Evolutionary conservation across 2,329 filamentous ascomycete genomes (phyloP).

Genomic region (Amauroascus niger): DNA sequence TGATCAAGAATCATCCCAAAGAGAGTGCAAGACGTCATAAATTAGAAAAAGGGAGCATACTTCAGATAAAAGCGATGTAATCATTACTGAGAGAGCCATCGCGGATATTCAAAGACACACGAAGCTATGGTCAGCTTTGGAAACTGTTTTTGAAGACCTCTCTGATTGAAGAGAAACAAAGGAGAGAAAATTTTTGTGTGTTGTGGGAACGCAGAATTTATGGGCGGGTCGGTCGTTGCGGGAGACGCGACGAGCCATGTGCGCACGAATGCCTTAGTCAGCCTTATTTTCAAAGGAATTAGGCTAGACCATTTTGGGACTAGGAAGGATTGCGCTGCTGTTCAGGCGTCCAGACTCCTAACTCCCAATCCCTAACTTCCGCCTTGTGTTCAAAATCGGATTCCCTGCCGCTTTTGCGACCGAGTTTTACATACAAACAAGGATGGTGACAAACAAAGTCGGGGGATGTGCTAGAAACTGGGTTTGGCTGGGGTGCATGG

Average conservation of each 20-base stretch:
- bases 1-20: constrained; percentile 35
- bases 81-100: background rate
- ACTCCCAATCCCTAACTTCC: too few species aligned
- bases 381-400: too few species aligned
- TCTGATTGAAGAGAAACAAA: too few species aligned
- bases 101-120: background rate
- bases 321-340: too few species aligned
- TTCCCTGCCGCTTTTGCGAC: too few species aligned
- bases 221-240: background rate
- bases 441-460: too few species aligned
- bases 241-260: background rate
- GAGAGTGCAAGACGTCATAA: background rate
- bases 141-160: too few species aligned
- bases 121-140: background rate
- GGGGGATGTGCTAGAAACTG: too few species aligned
- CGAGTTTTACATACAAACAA: too few species aligned
- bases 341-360: too few species aligned
- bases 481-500: too few species aligned
- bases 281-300: background rate
- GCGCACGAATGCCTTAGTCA: background rate
- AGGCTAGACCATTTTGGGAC: too few species aligned
- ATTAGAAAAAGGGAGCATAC: background rate
- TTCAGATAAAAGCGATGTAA: background rate
- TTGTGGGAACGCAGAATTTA: constrained; percentile 3
- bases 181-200: background rate